Base-by-base conservation (phyloP, 345 rosid genomes). In the Eucalyptus microcorys region DNA sequence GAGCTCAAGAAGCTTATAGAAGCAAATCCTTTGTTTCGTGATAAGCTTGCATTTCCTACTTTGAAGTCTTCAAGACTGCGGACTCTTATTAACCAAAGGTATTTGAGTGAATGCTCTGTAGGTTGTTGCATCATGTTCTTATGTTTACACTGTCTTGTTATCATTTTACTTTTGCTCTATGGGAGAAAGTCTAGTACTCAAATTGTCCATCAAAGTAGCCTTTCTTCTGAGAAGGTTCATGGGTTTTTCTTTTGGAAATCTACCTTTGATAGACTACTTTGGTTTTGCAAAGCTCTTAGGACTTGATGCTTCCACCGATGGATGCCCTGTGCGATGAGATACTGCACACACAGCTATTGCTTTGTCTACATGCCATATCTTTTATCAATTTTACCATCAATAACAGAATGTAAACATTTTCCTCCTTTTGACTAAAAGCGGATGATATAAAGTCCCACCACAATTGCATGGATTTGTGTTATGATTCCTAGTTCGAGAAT, bases 71-170 rank as follows among this genome's bases (percentile, higher is more conserved):
- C 97, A 42, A 93, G 97, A 89, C 88, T 96, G 93, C 90, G 97
- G 92, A 94, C 96, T 87, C 90, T 96, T 53, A 96, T 96, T 87
- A 96, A 96, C 93, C 97, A 96, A 89, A 96, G 97, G 96, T 96
- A 90, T 87, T 49, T 37, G 88, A 49, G 57, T 84, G 79, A 53
- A 30, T 61, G n/a, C 61, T 85, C 57, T 66, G 88, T 27, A 34
- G 40, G 55, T 61, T 87, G 80, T 76, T 76, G 84, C 43, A 76
- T 76, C 15, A 21, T 40, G 47, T 40, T 40, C 84, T 76, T 22
- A 76, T 76, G 84, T 11, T 76, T 76, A 76, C 8, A 7, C 22
- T 21, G 47, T 21, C 84, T 76, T 76, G 47, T 76, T 47, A 21
- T 76, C 47, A 40, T 40, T 76, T 76, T 21, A 40, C 84, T 76